phyloP scores from a whole-genome alignment of 192 early-diverging fungal species.

The Powellomyces hirtus region DNA sequence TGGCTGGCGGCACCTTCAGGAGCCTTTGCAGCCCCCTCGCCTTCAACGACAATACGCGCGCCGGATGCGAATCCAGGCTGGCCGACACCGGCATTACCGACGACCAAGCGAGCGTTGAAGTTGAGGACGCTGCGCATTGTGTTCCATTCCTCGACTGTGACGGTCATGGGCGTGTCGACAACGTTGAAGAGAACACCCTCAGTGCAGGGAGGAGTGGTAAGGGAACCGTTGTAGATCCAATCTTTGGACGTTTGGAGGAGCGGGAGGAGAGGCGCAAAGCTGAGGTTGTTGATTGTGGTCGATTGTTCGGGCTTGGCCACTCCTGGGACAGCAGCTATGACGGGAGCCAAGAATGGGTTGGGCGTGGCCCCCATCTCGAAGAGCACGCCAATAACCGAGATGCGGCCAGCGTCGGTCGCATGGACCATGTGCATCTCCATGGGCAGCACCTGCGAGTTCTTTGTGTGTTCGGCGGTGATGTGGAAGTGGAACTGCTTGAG shows the following conservation, averaged over 20 bases:
- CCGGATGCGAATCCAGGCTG: not conserved
- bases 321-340: not conserved
- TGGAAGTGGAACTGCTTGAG: conserved; percentile 64
- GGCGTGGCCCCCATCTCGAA: conserved; percentile 28
- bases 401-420: conserved; percentile 18
- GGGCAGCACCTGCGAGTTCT: not conserved
- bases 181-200: conserved; percentile 44
- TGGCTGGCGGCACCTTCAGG: no score
- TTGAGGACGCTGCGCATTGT: not conserved
- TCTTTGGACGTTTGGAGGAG: not conserved
- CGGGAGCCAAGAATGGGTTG: not conserved
- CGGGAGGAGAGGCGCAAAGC: conserved; percentile 8
- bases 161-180: not conserved
- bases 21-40: no score
- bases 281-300: conserved; percentile 8
- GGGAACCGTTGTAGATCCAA: conserved; percentile 49
- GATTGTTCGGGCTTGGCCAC: conserved; percentile 2
- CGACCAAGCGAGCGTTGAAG: not conserved
- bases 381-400: conserved; percentile 51
- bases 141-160: not conserved
- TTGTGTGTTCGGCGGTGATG: conserved; percentile 55
- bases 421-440: conserved; percentile 58
- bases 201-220: conserved; percentile 66
- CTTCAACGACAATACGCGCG: no score
- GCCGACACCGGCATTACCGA: not conserved